Evolutionary conservation across 75 land plant genomes (phyloP), one percentile per base, ranked within the genome.

Genomic region (Sequoia sempervirens): DNA sequence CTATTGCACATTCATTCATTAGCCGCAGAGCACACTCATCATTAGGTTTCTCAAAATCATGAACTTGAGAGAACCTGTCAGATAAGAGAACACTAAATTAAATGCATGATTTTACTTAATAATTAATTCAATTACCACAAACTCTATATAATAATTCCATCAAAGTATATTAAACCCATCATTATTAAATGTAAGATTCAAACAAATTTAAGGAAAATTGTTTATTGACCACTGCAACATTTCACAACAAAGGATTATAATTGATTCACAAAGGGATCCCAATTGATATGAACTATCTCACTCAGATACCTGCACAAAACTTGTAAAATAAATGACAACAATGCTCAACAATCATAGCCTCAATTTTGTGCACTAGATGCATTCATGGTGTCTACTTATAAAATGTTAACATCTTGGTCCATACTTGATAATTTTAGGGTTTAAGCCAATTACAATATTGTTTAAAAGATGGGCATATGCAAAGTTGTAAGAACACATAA

Each of bases 11-110:
- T 17, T 85, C 83, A 85, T 97, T 96, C 98, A 97, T 94, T 84
- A 97, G 86, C 28, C 92, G 85, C 84, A 94, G 82, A 8, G 93
- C 96, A n/a, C 83, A 74, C 83, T 82, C 87, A 61, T 97, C 99
- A 86, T 93, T 93, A 14, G 98, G 99, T 75, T 96, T 97, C 87
- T 93, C 90, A 87, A 97, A 96, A n/a, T 81, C 86, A 88, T 97
- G 98, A 58, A 82, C 87, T 52, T 88, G 91, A 54, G 92, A 84
- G 83, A 97, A 96, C 81, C 98, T 97, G 85, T 41, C 50, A 82
- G 18, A 79, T 30, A 56, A 56, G 74, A 40, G 30, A 70, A 85
- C 72, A 34, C 26, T 80, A 83, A 79, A 46, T 30, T 37, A 70
- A 32, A 32, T 0, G 0, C n/a, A 1, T 32, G 73, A 23, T 12